Evolutionary conservation across 257 asterid genomes (phyloP).

Genomic region (Cruciata laevipes): DNA sequence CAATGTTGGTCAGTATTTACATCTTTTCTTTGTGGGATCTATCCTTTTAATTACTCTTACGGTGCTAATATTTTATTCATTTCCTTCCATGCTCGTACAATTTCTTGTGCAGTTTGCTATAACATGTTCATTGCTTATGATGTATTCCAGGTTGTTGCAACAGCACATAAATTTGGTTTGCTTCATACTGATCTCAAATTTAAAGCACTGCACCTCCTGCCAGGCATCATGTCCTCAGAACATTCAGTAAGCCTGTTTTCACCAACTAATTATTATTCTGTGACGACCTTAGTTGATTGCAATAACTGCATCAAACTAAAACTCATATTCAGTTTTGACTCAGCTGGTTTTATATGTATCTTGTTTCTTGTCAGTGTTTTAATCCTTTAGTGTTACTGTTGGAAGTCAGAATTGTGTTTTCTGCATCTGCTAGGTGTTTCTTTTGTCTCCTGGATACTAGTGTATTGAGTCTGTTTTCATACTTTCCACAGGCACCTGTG

Average conservation of each 20-base stretch:
- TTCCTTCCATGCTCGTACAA: neutral
- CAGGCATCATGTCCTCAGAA: slow-evolving; percentile 54
- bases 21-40: slow-evolving; percentile 8
- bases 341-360: neutral
- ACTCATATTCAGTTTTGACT: slow-evolving; percentile 4
- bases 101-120: neutral
- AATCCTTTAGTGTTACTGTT: neutral
- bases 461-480: neutral
- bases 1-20: slow-evolving; percentile 51
- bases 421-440: slow-evolving; percentile 9
- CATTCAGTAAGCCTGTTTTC: slow-evolving; percentile 46
- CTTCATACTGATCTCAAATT: slow-evolving; percentile 75
- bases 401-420: slow-evolving; percentile 3
- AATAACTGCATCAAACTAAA: neutral
- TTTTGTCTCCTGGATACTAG: slow-evolving; percentile 10
- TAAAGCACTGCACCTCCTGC: slow-evolving; percentile 77
- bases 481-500: slow-evolving; percentile 48
- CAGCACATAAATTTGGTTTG: slow-evolving; percentile 69
- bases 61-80: neutral
- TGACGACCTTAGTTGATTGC: neutral
- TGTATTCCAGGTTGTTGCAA: slow-evolving; percentile 61
- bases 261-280: too few species aligned
- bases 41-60: neutral
- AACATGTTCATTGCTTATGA: neutral
- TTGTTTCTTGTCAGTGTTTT: neutral